These are phyloP conservation scores for Trametes coccinea DNA, from an alignment of 768 basidiomycete species.

Conservation along the genomic window DNA sequence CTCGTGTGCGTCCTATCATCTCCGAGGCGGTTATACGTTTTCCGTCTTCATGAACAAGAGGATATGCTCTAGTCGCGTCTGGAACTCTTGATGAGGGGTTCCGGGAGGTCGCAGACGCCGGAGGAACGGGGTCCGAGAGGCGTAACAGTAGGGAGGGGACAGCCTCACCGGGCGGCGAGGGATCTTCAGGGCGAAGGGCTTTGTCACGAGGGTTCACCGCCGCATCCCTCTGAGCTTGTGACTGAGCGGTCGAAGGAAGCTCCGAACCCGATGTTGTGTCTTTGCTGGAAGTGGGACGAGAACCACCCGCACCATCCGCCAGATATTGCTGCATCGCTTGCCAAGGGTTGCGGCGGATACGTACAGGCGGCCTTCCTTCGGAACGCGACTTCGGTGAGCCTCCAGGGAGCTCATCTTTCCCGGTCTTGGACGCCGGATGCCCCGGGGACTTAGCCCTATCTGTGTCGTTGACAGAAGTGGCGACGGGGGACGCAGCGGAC, in stretches of 20 bases:
- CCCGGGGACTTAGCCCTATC: neutral
- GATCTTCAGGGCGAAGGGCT: constrained; percentile 19
- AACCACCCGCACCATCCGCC: neutral
- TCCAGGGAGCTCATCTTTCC: neutral
- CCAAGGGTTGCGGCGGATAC: constrained; percentile 17
- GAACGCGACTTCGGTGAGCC: neutral
- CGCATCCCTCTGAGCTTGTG: constrained; percentile 6
- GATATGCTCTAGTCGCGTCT: constrained; percentile 13
- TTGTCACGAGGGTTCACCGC: constrained; percentile 1
- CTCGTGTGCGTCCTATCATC: constrained; percentile 35
- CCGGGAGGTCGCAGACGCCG: constrained; percentile 1
- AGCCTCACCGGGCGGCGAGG: neutral
- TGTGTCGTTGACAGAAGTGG: neutral
- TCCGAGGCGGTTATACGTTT: constrained; percentile 21
- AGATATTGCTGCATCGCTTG: constrained; percentile 20
- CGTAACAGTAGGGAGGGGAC: constrained; percentile 30
- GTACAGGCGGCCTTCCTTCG: neutral
- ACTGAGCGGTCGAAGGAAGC: neutral
- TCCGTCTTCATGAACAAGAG: constrained; percentile 1
- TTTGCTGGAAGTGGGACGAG: neutral
- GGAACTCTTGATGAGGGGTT: constrained; percentile 23
- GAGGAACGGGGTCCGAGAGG: constrained; percentile 28
- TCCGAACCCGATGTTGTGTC: neutral
- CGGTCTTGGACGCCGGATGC: too few species aligned
- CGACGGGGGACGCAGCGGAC: neutral